phyloP scores from a whole-genome alignment of 345 rosid species.

The Rhizophora mangle region DNA sequence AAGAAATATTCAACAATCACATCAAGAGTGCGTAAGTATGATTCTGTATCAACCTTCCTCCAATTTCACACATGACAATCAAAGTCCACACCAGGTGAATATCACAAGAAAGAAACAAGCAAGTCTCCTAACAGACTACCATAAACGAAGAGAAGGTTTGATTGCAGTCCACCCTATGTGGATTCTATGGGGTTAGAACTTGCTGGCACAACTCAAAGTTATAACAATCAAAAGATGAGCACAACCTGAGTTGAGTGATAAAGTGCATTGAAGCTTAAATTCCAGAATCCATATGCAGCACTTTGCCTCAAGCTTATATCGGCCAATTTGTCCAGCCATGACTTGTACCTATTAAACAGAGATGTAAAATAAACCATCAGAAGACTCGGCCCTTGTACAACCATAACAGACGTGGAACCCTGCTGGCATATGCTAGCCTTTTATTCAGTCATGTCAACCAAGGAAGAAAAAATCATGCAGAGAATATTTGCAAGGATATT shows the following conservation, averaged over 20 bases:
- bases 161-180: not conserved
- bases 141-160: not conserved
- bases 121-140: not conserved
- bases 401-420: not conserved
- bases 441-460: not conserved
- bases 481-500: constrained; percentile 8
- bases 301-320: constrained; percentile 87
- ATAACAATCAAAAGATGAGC: constrained; percentile 12
- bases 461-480: constrained; percentile 6
- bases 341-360: constrained; percentile 57
- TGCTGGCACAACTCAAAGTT: not conserved
- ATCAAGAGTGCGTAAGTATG: no score
- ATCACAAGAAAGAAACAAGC: no score
- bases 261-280: constrained; percentile 77
- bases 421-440: constrained; percentile 1
- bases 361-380: constrained; percentile 13
- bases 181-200: constrained; percentile 1
- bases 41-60: no score
- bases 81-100: not conserved
- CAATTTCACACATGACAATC: not conserved
- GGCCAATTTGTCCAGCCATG: constrained; percentile 78
- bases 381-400: constrained; percentile 4
- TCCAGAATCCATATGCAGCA: constrained; percentile 98
- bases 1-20: not conserved
- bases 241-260: constrained; percentile 91